Conservation (phyloP, 169 alveolate genomes). For the Perkinsus olseni region DNA sequence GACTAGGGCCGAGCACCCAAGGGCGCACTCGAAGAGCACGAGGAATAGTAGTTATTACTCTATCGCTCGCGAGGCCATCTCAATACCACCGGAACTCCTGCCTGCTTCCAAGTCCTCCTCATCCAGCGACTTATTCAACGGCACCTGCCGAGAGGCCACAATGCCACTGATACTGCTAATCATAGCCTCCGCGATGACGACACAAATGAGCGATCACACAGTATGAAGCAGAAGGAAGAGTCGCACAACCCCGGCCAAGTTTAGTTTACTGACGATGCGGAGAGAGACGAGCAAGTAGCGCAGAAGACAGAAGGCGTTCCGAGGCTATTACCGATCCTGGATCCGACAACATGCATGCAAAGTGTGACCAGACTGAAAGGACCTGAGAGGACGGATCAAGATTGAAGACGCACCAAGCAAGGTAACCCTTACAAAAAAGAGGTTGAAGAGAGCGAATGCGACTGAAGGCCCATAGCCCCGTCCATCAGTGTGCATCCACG, state of each 20-base stretch:
- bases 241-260: no score
- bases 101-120: neutral
- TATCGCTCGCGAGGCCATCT: neutral
- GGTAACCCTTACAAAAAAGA: neutral
- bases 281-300: no score
- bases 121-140: neutral
- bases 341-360: neutral
- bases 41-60: neutral
- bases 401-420: neutral
- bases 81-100: neutral
- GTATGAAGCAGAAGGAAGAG: no score
- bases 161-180: no score
- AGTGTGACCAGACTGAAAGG: neutral
- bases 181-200: no score
- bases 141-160: neutral
- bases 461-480: neutral
- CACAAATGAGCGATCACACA: no score
- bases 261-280: no score
- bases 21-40: no score
- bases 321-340: neutral
- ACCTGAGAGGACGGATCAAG: neutral
- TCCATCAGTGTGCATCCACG: neutral
- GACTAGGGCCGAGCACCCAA: no score
- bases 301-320: no score
- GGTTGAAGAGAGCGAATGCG: neutral